Evolutionary conservation across 2,329 filamentous ascomycete genomes (phyloP), one percentile per base, ranked within the genome.

Genomic region (Ascochyta fabae): DNA sequence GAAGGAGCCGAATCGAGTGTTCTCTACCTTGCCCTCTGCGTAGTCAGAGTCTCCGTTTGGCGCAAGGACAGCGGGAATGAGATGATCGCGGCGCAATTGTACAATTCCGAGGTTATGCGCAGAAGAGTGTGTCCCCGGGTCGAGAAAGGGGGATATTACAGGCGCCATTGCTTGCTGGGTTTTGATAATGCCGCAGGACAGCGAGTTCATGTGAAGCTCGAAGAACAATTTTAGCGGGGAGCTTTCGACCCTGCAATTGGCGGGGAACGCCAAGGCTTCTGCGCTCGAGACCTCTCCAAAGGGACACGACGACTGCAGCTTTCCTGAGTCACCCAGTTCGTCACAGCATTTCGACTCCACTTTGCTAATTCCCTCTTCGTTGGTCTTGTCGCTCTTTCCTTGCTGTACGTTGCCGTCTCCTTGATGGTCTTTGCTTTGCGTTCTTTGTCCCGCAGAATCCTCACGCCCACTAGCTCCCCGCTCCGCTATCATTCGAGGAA

Each of bases 1-100:
- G 51, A 79, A 83, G 13, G 93, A 96, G 44, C 95, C 95, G 70
- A 96, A 99, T 40, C 93, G 88, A 1, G 94, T 99, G 78, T 96
- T 98, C 49, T 93, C 86, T 39, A 83, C 79, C 19, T 77, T 77
- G 47, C 79, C 79, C 58, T 80, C 79, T 50, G 75, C 61, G 72
- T 79, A 71, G 68, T 81, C 72, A 53, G 78, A 65, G 48, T 71
- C 67, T 38, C 68, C 60, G n/a, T 71, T 60, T 12, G 72, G 62
- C 31, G 74, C 67, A 63, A 83, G 71, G 58, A 90, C 87, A 24
- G 92, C 81, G 7, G 94, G 92, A 35, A 92, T 83, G 60, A 93
- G 86, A 59, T 89, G 88, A 76, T 98, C 93, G 77, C 93, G 89
- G 58, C 91, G 94, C 48, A 99, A 84, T 72, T 96, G 91, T 54